Evolutionary conservation across 768 basidiomycete genomes (phyloP).

Genomic region (Lyophyllum shimeji): DNA sequence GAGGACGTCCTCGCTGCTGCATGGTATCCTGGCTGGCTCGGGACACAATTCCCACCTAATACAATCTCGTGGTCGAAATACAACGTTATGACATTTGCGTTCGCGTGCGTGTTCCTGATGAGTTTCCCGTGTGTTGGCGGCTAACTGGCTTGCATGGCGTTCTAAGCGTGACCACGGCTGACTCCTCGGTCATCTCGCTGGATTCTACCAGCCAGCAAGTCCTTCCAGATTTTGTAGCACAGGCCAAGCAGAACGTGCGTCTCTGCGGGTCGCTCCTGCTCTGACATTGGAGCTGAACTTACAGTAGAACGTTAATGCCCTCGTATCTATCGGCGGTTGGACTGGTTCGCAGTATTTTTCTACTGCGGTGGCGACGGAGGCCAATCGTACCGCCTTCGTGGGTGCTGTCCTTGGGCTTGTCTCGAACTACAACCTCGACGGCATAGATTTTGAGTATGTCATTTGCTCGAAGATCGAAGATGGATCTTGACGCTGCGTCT

Average conservation of each 20-base stretch:
- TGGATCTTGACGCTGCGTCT: neutral
- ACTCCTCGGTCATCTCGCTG: slow-evolving; percentile 32
- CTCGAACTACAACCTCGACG: slow-evolving; percentile 51
- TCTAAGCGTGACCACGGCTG: slow-evolving; percentile 35
- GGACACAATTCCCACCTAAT: slow-evolving; percentile 35
- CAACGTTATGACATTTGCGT: slow-evolving; percentile 45
- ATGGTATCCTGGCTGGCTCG: slow-evolving; percentile 60
- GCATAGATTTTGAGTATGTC: slow-evolving; percentile 55
- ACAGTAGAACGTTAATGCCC: slow-evolving; percentile 51
- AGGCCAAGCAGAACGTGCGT: slow-evolving; percentile 42
- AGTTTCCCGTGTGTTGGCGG: neutral
- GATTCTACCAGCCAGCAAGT: slow-evolving; percentile 42
- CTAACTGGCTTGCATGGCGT: neutral
- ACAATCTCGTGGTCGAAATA: slow-evolving; percentile 57
- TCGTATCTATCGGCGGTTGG: slow-evolving; percentile 73
- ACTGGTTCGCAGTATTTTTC: slow-evolving; percentile 65
- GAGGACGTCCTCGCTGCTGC: slow-evolving; percentile 45
- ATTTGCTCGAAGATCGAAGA: too few relatives aligned
- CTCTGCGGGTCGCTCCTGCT: neutral
- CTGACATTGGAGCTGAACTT: neutral
- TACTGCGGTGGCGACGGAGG: slow-evolving; percentile 50
- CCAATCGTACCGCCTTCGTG: slow-evolving; percentile 65
- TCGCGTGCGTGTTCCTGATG: slow-evolving; percentile 36
- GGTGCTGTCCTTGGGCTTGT: slow-evolving; percentile 52
- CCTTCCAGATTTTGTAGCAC: slow-evolving; percentile 55